Percentiles rank a stretch among this genome's conserved stretches.
Conservation (phyloP, 768 basidiomycete genomes). For the Coprinopsis cinerea region DNA sequence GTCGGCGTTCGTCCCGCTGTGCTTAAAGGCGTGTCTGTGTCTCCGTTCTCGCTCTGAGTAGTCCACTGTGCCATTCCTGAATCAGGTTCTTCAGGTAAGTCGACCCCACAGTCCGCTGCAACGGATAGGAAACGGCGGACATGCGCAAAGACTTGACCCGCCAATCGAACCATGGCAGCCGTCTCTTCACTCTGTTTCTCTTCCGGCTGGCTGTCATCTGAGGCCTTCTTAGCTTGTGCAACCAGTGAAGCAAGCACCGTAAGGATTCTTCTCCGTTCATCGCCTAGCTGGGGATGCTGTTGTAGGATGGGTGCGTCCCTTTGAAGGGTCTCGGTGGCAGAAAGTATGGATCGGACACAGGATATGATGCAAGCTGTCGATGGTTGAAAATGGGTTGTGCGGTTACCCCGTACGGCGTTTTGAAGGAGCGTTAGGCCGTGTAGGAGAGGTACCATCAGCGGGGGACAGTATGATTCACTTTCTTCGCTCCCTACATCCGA, state of each 20-base stretch:
- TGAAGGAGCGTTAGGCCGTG: slow-evolving; percentile 85
- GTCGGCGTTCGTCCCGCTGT: slow-evolving; percentile 29
- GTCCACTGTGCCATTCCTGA: slow-evolving; percentile 15
- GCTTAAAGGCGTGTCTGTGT: slow-evolving; percentile 18
- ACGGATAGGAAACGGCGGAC: slow-evolving; percentile 76
- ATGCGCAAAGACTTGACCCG: slow-evolving; percentile 74
- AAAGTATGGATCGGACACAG: slow-evolving; percentile 82
- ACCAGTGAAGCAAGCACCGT: slow-evolving; percentile 79
- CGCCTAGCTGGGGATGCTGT: slow-evolving; percentile 56
- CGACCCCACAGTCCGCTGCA: slow-evolving; percentile 68
- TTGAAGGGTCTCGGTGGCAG: slow-evolving; percentile 75
- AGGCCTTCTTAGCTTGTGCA: slow-evolving; percentile 66
- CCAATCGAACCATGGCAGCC: slow-evolving; percentile 73
- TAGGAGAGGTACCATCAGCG: slow-evolving; percentile 76
- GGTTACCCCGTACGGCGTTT: slow-evolving; percentile 73
- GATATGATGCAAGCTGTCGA: slow-evolving; percentile 94
- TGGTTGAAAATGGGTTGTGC: slow-evolving; percentile 83
- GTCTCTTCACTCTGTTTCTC: slow-evolving; percentile 50
- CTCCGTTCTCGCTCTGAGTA: slow-evolving; percentile 17
- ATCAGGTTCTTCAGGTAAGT: slow-evolving; percentile 41
- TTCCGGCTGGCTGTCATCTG: slow-evolving; percentile 42
- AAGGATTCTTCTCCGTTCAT: slow-evolving; percentile 79
- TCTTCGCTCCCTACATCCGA: slow-evolving; percentile 43
- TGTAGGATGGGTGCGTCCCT: slow-evolving; percentile 74
- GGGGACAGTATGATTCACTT: slow-evolving; percentile 62